phyloP scores from a whole-genome alignment of 2,329 filamentous ascomycete species.

The Thermomyces lanuginosus region DNA sequence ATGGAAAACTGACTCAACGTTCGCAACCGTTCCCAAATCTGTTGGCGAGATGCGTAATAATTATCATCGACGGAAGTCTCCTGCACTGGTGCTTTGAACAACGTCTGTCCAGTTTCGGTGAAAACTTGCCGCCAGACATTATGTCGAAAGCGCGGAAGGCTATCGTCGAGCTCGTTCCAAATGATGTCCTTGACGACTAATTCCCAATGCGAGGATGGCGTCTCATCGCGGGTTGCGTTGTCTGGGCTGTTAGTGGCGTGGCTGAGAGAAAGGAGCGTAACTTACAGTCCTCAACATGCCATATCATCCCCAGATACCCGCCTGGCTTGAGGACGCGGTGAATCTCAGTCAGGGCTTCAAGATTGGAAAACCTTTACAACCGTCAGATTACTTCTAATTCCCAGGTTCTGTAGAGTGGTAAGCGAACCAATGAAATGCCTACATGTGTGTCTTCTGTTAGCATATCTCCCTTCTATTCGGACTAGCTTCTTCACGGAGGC shows the following conservation, averaged over 20 bases:
- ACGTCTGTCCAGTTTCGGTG: constrained; percentile 37
- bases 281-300: constrained; percentile 59
- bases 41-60: constrained; percentile 41
- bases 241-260: constrained; percentile 28
- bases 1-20: constrained; percentile 54
- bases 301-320: constrained; percentile 49
- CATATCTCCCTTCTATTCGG: too few species aligned
- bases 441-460: too few species aligned
- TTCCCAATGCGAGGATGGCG: constrained; percentile 45
- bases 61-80: constrained; percentile 42
- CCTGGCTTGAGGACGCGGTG: constrained; percentile 46
- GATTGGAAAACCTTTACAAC: constrained; percentile 46
- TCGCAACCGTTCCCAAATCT: constrained; percentile 46
- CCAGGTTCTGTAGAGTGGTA: background rate
- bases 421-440: constrained; percentile 38
- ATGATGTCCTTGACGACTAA: constrained; percentile 44
- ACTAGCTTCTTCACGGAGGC: too few species aligned
- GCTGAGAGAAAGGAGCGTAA: constrained; percentile 7
- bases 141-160: constrained; percentile 49
- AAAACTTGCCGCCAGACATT: constrained; percentile 49
- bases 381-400: background rate
- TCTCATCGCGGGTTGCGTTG: constrained; percentile 45
- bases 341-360: constrained; percentile 48
- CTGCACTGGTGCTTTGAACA: constrained; percentile 48
- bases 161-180: constrained; percentile 39